Conservation (phyloP, 2,329 filamentous ascomycete species). For the Xylaria sp. region DNA sequence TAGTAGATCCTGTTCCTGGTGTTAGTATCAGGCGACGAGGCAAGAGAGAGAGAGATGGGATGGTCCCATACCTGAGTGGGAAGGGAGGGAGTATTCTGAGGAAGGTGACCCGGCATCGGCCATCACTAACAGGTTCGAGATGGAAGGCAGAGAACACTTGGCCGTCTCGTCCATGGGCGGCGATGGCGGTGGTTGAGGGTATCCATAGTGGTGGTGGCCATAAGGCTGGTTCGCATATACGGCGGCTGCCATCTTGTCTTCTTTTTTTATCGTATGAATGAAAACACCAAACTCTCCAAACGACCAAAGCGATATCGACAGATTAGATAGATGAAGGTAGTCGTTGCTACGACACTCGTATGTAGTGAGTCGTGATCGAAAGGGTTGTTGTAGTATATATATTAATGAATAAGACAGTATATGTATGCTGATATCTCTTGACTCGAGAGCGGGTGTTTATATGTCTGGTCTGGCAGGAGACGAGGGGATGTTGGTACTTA, state of each 20-base stretch:
- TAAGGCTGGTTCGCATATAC: slow-evolving; percentile 44
- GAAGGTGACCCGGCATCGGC: slow-evolving; percentile 64
- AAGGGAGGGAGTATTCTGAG: slow-evolving; percentile 49
- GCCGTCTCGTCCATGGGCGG: slow-evolving; percentile 67
- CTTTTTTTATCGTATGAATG: slow-evolving; percentile 18
- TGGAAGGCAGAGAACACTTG: slow-evolving; percentile 85
- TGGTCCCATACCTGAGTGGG: slow-evolving; percentile 30
- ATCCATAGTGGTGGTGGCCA: slow-evolving; percentile 46
- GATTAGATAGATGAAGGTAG: background rate
- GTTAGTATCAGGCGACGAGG: slow-evolving; percentile 6
- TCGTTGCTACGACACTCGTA: slow-evolving; percentile 8
- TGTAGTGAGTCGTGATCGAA: slow-evolving; percentile 7
- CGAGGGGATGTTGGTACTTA: slow-evolving; percentile 40
- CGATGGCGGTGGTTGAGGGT: slow-evolving; percentile 64
- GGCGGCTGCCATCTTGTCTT: slow-evolving; percentile 40
- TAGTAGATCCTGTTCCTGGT: slow-evolving; percentile 33
- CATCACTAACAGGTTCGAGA: slow-evolving; percentile 81
- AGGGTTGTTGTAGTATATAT: background rate
- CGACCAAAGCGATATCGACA: slow-evolving; percentile 9
- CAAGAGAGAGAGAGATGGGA: background rate
- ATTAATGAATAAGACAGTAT: slow-evolving; percentile 5
- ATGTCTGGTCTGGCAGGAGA: slow-evolving; percentile 13
- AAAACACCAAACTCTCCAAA: slow-evolving; percentile 21
- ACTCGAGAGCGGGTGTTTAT: slow-evolving; percentile 15
- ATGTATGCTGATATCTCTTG: slow-evolving; percentile 15